These are phyloP conservation scores for Stagonosporopsis vannaccii DNA, from an alignment of 2,329 filamentous ascomycete genomes.

Conservation along the genomic window DNA sequence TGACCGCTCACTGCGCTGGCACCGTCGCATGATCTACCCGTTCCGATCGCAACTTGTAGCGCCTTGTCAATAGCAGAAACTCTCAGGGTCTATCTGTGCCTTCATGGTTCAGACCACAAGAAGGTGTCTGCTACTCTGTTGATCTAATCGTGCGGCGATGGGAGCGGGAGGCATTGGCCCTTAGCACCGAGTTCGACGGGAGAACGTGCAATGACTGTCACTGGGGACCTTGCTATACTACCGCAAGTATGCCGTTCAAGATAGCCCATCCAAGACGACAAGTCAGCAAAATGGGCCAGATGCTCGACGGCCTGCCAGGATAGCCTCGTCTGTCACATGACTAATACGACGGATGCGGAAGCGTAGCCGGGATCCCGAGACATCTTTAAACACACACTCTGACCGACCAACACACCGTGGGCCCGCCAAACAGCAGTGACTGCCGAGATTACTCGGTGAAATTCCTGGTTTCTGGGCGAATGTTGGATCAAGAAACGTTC, in stretches of 20 bases:
- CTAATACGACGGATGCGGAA: conserved; percentile 7
- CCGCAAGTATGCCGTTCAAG: not conserved
- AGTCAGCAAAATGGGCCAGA: conserved; percentile 7
- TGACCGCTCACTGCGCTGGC: not conserved
- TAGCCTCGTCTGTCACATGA: conserved; percentile 13
- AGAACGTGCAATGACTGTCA: conserved; percentile 23
- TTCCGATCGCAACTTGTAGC: too few species aligned
- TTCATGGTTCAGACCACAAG: conserved; percentile 11
- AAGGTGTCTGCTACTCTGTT: conserved; percentile 22
- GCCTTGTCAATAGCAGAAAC: not conserved
- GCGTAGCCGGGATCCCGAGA: conserved; percentile 12
- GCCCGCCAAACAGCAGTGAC: conserved; percentile 3
- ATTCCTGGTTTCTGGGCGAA: conserved; percentile 3
- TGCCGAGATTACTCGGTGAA: conserved; percentile 11
- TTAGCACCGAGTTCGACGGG: conserved; percentile 18
- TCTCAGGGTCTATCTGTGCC: not conserved
- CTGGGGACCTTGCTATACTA: conserved; percentile 5
- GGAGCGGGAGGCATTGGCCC: conserved; percentile 31
- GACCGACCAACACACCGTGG: conserved; percentile 9
- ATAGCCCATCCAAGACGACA: conserved; percentile 1
- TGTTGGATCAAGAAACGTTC: conserved; percentile 17
- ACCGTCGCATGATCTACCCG: not conserved
- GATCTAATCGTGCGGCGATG: conserved; percentile 5
- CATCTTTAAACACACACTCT: conserved; percentile 11
- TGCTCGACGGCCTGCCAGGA: not conserved